Conservation (phyloP, 2,329 filamentous ascomycete species). For the Diaporthe citriasiana region DNA sequence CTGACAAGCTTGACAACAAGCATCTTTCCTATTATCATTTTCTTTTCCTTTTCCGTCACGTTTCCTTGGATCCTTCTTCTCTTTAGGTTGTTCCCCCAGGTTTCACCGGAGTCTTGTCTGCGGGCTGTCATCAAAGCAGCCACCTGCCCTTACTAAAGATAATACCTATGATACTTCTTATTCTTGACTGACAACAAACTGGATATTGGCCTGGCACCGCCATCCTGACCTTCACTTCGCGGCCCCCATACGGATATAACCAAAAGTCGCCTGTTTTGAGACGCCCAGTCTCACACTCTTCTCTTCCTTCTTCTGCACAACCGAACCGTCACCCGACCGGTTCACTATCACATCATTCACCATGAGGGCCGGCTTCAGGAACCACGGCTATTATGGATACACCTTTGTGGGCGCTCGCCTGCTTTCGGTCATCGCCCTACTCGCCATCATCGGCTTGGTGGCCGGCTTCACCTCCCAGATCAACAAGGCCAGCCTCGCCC, state of each 20-base stretch:
- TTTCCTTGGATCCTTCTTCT: conserved; percentile 8
- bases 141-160: conserved; percentile 15
- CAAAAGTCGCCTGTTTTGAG: not conserved
- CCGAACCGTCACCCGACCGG: conserved; percentile 72
- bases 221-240: conserved; percentile 19
- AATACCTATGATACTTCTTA: conserved; percentile 29
- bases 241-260: conserved; percentile 15
- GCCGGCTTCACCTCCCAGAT: conserved; percentile 87
- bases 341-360: not conserved
- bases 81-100: not conserved
- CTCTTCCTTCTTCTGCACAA: conserved; percentile 55
- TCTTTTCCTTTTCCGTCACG: conserved; percentile 12
- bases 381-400: conserved; percentile 65
- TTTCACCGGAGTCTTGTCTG: conserved; percentile 25
- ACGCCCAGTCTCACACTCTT: not conserved
- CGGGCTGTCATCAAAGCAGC: conserved; percentile 23
- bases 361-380: conserved; percentile 46
- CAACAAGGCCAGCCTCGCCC: conserved; percentile 73
- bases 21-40: conserved; percentile 6
- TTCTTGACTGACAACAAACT: not conserved
- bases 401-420: conserved; percentile 82
- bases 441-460: conserved; percentile 83
- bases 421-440: conserved; percentile 78
- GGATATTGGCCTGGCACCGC: conserved; percentile 14
- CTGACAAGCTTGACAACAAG: conserved; percentile 17